Evolutionary conservation across 805 yeast species (phyloP), one percentile per base, ranked within the genome.

Genomic region (Maudiozyma turicensis): DNA sequence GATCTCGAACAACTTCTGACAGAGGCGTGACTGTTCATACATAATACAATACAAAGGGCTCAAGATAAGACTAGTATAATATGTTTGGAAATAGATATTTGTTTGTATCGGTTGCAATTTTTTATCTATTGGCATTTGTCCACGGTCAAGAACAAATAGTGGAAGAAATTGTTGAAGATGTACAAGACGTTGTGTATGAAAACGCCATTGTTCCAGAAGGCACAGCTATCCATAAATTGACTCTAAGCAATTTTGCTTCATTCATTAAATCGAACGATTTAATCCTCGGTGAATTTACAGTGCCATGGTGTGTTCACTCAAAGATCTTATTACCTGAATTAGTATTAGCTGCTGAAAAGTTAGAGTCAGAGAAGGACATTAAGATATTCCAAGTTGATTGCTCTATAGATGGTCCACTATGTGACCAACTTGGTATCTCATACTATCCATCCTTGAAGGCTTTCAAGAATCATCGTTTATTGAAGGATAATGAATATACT

Each of bases 271-370:
- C 75, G 48, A 83, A 88, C 71, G 86, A 89, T 39, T 73, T 89
- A 57, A 91, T 86, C 14, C 70, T 87, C 49, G 84, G 90, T 20
- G 95, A 87, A 68, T 87, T 87, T 69, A 86, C 83, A 66, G 95
- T 95, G 10, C 95, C 97, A 65, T 90, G 97, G 97, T 90, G 96
- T 74, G 95, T 96, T 9, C 91, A 90, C 72, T 90, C 97, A 72
- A 85, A 88, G 74, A 76, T 76, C 45, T 69, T 87, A 53, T 91
- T 86, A 8, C 95, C 95, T 20, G 82, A 87, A 66, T 84, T 76
- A 55, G 71, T 78, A 45, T 67, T 75, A 56, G 95, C 95, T 44
- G 95, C 95, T 44, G 86, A 90, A 42, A 78, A 59, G n/a, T 74
- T 86, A 64, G 74, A 74, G 9, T 11, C 31, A 46, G 77, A 73